Base-by-base conservation (phyloP, 768 basidiomycete genomes). In the Tricholoma hemisulphureum region DNA sequence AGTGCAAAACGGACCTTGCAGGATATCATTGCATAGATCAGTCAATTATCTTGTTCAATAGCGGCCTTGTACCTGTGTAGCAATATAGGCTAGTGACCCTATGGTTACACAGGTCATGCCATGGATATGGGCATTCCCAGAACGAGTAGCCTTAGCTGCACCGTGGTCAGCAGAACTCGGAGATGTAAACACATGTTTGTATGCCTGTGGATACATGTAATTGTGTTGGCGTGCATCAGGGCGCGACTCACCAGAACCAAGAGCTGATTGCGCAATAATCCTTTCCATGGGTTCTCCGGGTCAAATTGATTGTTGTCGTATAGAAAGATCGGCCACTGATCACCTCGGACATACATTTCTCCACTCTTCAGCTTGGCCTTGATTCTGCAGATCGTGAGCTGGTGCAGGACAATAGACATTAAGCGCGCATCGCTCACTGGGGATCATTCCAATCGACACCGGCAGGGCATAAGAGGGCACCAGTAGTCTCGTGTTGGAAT, bases 381-480 rank as follows among this genome's bases (percentile, higher is more conserved):
- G 32, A 34, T 34, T 34, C 32, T 34, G 32, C 32, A 34, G 32
- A 34, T 34, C 32, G 11, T 18, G 18, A 6, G 43, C 23, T 6
- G 43, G 10, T 20, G 9, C 8, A 45, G 2, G 43, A 45, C 18
- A 45, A 45, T 20, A 10, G 10, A 3, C 2, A 2, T 20, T n/a
- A 16, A 20, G 18, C 9, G 18, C 6, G 18, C 9, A 6, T 3
- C 2, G 29, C 53, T 37, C 20, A 62, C 61, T 59, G 18, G 18
- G 50, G 18, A 54, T 57, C 54, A 16, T 32, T 50, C 62, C 57
- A 62, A 46, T 62, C 21, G 20, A 62, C 10, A 11, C 51, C 37
- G 0, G 58, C 55, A 18, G 61, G 61, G 37, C 61, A 62, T n/a
- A n/a, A n/a, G n/a, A n/a, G n/a, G n/a, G n/a, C n/a, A n/a, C n/a